phyloP scores from a whole-genome alignment of 495 filamentous ascomycete genomes.

The Aspergillus sparsus region DNA sequence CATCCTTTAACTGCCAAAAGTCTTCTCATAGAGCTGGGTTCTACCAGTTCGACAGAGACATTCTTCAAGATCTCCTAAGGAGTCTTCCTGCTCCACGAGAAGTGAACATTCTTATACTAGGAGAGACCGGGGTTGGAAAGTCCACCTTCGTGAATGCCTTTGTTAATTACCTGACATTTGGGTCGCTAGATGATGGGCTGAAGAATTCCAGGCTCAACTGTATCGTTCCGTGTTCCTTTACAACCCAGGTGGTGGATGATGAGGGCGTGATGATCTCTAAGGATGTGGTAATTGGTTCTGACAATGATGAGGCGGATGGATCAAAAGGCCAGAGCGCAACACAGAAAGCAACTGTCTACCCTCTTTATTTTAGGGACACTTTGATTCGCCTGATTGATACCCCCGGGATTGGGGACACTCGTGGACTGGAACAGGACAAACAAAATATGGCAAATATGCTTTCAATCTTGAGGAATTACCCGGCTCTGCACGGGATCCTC shows the following conservation, averaged over 20 bases:
- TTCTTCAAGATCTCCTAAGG: background rate
- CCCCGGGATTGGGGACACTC: constrained; percentile 15
- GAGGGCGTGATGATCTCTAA: constrained; percentile 13
- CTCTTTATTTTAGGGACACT: constrained; percentile 17
- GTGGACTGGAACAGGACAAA: constrained; percentile 18
- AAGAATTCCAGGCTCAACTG: constrained; percentile 16
- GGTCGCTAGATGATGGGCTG: constrained; percentile 14
- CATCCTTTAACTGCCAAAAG: constrained; percentile 7
- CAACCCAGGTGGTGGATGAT: constrained; percentile 13
- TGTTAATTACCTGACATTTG: constrained; percentile 16
- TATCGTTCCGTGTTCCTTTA: constrained; percentile 16
- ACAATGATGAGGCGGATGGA: constrained; percentile 13
- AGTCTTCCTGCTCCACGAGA: constrained; percentile 9
- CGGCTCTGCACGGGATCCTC: constrained; percentile 14
- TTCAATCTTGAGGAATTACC: constrained; percentile 15
- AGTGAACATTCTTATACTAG: constrained; percentile 13
- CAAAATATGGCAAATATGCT: constrained; percentile 22
- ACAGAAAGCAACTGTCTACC: constrained; percentile 18
- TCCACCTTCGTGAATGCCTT: constrained; percentile 17
- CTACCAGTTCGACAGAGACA: constrained; percentile 1
- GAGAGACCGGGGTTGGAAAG: constrained; percentile 13
- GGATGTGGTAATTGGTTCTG: constrained; percentile 13
- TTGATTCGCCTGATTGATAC: constrained; percentile 19
- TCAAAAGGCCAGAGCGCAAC: constrained; percentile 15
- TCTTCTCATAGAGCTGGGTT: constrained; percentile 2